phyloP scores from a whole-genome alignment of 805 yeast species.

The Candida jianshihensis region DNA sequence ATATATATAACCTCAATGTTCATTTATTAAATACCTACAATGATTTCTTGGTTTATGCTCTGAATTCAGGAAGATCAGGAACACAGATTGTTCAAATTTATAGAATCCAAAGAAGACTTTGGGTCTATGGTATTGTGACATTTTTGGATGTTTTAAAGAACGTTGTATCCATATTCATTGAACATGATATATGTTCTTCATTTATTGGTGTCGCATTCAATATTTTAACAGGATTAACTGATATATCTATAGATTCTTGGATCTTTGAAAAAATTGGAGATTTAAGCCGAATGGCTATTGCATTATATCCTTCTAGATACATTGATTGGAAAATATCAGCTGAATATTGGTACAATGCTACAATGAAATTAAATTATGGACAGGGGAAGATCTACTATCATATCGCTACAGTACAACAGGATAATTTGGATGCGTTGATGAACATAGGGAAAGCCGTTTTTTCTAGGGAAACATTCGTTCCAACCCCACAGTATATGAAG shows the following conservation, averaged over 20 bases:
- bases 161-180: slow-evolving; percentile 64
- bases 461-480: slow-evolving; percentile 79
- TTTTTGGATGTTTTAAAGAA: slow-evolving; percentile 71
- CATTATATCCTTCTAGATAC: slow-evolving; percentile 68
- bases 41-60: slow-evolving; percentile 63
- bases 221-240: slow-evolving; percentile 34
- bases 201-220: slow-evolving; percentile 68
- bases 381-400: slow-evolving; percentile 85
- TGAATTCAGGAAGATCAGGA: slow-evolving; percentile 71
- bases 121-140: slow-evolving; percentile 84
- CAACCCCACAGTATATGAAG: slow-evolving; percentile 70
- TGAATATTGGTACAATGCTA: slow-evolving; percentile 73
- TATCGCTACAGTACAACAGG: slow-evolving; percentile 78
- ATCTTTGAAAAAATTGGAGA: slow-evolving; percentile 74
- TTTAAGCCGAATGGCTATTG: slow-evolving; percentile 81
- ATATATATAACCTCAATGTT: slow-evolving; percentile 60
- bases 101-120: slow-evolving; percentile 70
- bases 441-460: slow-evolving; percentile 73
- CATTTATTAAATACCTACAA: slow-evolving; percentile 64
- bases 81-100: slow-evolving; percentile 70
- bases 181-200: slow-evolving; percentile 72
- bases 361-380: slow-evolving; percentile 69
- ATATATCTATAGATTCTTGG: slow-evolving; percentile 44
- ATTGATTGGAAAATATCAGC: slow-evolving; percentile 84
- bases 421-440: slow-evolving; percentile 63